Evolutionary conservation across 2,329 filamentous ascomycete genomes (phyloP), one percentile per base, ranked within the genome.

Genomic region (Chalaropsis ovoidea): DNA sequence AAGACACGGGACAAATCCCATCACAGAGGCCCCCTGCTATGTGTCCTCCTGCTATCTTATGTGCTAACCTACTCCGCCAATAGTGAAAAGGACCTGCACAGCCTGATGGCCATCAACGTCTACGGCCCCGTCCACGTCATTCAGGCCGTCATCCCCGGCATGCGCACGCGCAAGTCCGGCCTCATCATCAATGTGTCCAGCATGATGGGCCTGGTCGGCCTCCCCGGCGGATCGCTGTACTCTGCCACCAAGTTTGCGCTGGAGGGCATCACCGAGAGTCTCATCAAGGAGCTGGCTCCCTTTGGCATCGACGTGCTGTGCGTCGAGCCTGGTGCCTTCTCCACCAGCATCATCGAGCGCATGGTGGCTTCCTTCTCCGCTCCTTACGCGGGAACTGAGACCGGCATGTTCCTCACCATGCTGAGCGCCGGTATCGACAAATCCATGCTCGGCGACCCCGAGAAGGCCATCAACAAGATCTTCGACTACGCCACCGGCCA

Each of bases 311-410:
- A 72, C 0, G 76, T 77, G 1, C 69, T 74, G 0, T 70, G 75
- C 1, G 72, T 83, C 2, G 80, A 82, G 67, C 80, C 81, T 0
- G 81, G 81, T 0, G 79, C 80, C 66, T 83, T 83, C 70, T 77
- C 81, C 1, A 83, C 80, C 0, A 72, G 70, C 0, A 79, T 84
- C 62, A 74, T 83, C 7, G 19, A 0, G 3, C 63, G 58, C 43
- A 58, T 70, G 15, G 68, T 70, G 7, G 67, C 69, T 0, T 68
- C 69, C 11, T 68, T 69, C 1, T 68, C 70, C 10, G 69, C 67
- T 4, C 68, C 70, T 0, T 76, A 76, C 63, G 68, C 73, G 54
- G 72, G 70, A 22, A 72, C 70, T 1, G 68, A 70, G 0, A 71
- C 72, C 1, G 69, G 68, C 8, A 69, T 70, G 19, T 70, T 69